Evolutionary conservation across 2,329 filamentous ascomycete genomes (phyloP), one percentile per base, ranked within the genome.

Genomic region (Alternaria sp.): DNA sequence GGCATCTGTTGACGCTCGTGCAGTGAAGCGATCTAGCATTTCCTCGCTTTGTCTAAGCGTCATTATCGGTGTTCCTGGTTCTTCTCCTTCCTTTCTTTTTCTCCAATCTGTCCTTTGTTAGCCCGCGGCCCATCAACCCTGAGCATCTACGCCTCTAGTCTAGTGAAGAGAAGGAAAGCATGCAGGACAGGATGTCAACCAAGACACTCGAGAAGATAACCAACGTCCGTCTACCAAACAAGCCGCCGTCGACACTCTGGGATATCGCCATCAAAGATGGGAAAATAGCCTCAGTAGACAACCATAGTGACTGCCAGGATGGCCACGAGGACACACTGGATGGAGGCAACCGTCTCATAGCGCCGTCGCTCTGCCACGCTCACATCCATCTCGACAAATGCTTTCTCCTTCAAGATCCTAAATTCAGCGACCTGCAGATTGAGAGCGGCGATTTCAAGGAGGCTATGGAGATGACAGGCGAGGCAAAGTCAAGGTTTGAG

Each of bases 311-410:
- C 20, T 32, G 39, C 7, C 12, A 38, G 42, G 24, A 61, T 28
- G 30, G 39, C 8, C 44, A 67, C 16, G 70, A 74, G 5, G 70
- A 78, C 28, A 72, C 78, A 5, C 74, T 87, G 51, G 67, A 83
- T 63, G 80, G 76, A 18, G 55, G 66, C 22, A 75, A 75, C 49
- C 73, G 79, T 26, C 75, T 87, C 1, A 67, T 87, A 11, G 77
- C 80, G 20, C 87, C 88, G 4, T 82, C 84, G 8, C 82, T 92
- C 3, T 91, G 89, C 65, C 90, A 92, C 70, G 89, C 90, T 7
- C 90, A 92, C 66, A 86, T 92, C 51, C 90, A 92, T 70, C 81
- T 92, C 28, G 90, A 92, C 75, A 89, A 89, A 70, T 83, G 86
- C 39, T 89, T 86, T 66, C 76, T 89, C 28, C 80, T 89, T 9